Conservation (phyloP, 192 early-diverging fungal genomes). For the Kickxella alabastrina region DNA sequence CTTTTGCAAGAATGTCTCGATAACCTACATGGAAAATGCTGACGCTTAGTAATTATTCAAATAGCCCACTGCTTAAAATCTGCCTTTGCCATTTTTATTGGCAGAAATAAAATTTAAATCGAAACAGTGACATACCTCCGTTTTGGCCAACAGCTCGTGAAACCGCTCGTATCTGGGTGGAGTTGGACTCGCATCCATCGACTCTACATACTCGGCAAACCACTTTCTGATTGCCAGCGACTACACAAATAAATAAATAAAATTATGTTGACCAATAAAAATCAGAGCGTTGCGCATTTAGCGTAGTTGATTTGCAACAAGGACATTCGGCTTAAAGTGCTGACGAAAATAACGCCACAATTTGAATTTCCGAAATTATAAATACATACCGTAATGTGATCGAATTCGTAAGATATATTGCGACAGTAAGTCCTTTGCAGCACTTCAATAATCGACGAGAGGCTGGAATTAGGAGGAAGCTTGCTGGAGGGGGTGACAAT, state of each 20-base stretch:
- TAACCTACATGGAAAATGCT: constrained; percentile 38
- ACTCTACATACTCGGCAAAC: constrained; percentile 80
- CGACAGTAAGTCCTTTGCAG: constrained; percentile 70
- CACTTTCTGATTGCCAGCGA: constrained; percentile 74
- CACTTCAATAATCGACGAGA: constrained; percentile 23
- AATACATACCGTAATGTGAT: constrained; percentile 67
- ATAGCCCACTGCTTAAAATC: too few species aligned
- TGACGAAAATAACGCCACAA: neutral
- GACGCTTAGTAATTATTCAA: too few species aligned
- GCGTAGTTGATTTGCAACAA: too few species aligned
- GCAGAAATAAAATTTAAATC: too few species aligned
- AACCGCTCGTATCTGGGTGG: constrained; percentile 62
- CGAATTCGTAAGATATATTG: constrained; percentile 90
- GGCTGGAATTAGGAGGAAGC: constrained; percentile 10
- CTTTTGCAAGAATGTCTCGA: constrained; percentile 95
- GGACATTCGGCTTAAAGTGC: too few species aligned
- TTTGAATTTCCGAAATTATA: neutral
- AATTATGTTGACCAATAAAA: too few species aligned
- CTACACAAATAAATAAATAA: constrained; percentile 19
- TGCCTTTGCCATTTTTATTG: neutral
- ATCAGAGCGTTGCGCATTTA: too few species aligned
- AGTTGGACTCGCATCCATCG: constrained; percentile 11
- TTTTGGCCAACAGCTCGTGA: constrained; percentile 37
- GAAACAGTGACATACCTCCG: constrained; percentile 38
- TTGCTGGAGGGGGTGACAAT: constrained; percentile 23